Evolutionary conservation across 805 yeast genomes (phyloP).

Genomic region (Candida pseudofarinosa): DNA sequence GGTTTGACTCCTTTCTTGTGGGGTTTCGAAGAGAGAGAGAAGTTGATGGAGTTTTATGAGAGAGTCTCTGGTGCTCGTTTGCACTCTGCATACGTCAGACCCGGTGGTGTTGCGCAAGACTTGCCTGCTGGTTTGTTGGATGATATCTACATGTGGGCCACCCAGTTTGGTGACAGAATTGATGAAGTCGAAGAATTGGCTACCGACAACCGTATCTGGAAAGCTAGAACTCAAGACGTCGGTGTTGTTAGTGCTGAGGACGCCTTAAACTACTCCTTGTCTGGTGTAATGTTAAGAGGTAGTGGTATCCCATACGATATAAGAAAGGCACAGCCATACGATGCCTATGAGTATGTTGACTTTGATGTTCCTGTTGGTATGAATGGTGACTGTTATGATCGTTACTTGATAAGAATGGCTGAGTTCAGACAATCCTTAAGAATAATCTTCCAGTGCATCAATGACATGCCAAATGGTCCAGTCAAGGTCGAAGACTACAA

Average conservation of each 20-base stretch:
- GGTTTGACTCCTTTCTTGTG: constrained; percentile 89
- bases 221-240: constrained; percentile 75
- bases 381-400: constrained; percentile 89
- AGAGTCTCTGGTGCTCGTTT: constrained; percentile 88
- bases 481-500: constrained; percentile 88
- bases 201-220: constrained; percentile 91
- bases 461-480: constrained; percentile 90
- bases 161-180: constrained; percentile 88
- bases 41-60: constrained; percentile 88
- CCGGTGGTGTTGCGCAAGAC: constrained; percentile 90
- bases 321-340: constrained; percentile 84
- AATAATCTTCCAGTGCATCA: constrained; percentile 84
- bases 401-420: constrained; percentile 84
- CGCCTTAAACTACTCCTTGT: constrained; percentile 72
- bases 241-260: constrained; percentile 84
- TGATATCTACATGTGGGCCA: constrained; percentile 94
- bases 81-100: constrained; percentile 85
- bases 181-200: constrained; percentile 88
- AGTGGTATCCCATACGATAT: constrained; percentile 86
- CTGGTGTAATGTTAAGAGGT: constrained; percentile 90
- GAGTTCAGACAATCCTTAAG: constrained; percentile 89
- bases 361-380: constrained; percentile 84
- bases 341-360: constrained; percentile 82
- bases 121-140: constrained; percentile 81
- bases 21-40: constrained; percentile 94